phyloP scores from a whole-genome alignment of 495 filamentous ascomycete species.

The Penicillium coffeae region DNA sequence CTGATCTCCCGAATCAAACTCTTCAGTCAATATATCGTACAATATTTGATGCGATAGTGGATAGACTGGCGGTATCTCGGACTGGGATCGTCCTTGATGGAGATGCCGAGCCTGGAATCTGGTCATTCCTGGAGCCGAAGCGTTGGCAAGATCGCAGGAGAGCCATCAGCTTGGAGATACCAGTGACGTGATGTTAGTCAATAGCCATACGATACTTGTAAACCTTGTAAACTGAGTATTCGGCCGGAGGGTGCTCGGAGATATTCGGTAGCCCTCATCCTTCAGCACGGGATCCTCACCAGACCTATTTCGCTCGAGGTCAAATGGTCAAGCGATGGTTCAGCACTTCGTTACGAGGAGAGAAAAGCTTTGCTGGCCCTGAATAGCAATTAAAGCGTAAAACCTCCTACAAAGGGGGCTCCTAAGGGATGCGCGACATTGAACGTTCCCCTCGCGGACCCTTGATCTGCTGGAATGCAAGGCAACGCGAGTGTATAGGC shows the following conservation, averaged over 20 bases:
- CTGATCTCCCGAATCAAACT: slow-evolving; percentile 1
- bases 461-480: slow-evolving; percentile 30
- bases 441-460: slow-evolving; percentile 24
- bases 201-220: no score
- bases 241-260: background rate
- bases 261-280: background rate
- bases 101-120: background rate
- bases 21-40: background rate
- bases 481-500: slow-evolving; percentile 17
- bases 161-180: background rate
- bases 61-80: background rate
- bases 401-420: slow-evolving; percentile 20
- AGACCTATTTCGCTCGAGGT: no score
- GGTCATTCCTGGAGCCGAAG: background rate
- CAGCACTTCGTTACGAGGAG: no score
- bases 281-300: background rate
- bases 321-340: no score
- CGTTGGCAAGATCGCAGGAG: no score
- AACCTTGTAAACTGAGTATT: no score
- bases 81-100: background rate
- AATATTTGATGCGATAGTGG: background rate
- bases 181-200: background rate
- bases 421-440: slow-evolving; percentile 29
- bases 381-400: slow-evolving; percentile 19
- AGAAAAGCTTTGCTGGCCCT: no score